phyloP scores from a whole-genome alignment of 2,329 filamentous ascomycete genomes.

The Stenocarpella maydis region DNA sequence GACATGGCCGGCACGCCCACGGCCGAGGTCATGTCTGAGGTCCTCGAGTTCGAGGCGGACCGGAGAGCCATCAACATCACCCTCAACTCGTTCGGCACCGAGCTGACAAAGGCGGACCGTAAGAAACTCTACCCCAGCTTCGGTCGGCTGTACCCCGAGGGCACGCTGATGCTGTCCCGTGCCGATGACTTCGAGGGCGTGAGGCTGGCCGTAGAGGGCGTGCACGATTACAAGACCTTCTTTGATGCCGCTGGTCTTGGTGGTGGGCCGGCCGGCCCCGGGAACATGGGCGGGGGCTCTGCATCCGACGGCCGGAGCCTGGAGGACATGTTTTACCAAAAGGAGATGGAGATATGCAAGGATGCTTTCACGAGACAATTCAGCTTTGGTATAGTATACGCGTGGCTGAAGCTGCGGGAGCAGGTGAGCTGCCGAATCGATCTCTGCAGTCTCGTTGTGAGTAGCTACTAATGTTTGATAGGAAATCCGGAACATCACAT shows the following conservation, averaged over 20 bases:
- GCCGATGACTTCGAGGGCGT: slow-evolving; percentile 97
- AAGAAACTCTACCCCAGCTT: slow-evolving; percentile 97
- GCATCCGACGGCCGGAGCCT: slow-evolving; percentile 85
- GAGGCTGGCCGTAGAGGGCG: slow-evolving; percentile 89
- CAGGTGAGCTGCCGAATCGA: slow-evolving; percentile 70
- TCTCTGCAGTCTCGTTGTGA: slow-evolving; percentile 13
- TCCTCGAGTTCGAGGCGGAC: slow-evolving; percentile 96
- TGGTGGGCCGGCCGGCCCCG: slow-evolving; percentile 74
- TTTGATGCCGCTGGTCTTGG: slow-evolving; percentile 89
- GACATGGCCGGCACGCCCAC: slow-evolving; percentile 91
- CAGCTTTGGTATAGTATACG: slow-evolving; percentile 92
- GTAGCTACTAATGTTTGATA: slow-evolving; percentile 54
- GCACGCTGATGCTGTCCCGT: slow-evolving; percentile 90
- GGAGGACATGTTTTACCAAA: slow-evolving; percentile 98
- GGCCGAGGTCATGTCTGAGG: slow-evolving; percentile 92
- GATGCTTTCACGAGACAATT: slow-evolving; percentile 95
- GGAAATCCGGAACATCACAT: slow-evolving; percentile 99
- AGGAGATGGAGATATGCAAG: slow-evolving; percentile 99
- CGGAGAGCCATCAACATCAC: slow-evolving; percentile 98
- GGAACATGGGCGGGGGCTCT: slow-evolving; percentile 85
- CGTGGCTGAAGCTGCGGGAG: slow-evolving; percentile 96
- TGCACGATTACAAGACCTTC: slow-evolving; percentile 93
- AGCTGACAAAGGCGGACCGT: slow-evolving; percentile 90
- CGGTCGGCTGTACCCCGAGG: slow-evolving; percentile 91
- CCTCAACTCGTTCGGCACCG: slow-evolving; percentile 97